phyloP scores from a whole-genome alignment of 1,284 basidiomycete species.

The Athelia psychrophila region DNA sequence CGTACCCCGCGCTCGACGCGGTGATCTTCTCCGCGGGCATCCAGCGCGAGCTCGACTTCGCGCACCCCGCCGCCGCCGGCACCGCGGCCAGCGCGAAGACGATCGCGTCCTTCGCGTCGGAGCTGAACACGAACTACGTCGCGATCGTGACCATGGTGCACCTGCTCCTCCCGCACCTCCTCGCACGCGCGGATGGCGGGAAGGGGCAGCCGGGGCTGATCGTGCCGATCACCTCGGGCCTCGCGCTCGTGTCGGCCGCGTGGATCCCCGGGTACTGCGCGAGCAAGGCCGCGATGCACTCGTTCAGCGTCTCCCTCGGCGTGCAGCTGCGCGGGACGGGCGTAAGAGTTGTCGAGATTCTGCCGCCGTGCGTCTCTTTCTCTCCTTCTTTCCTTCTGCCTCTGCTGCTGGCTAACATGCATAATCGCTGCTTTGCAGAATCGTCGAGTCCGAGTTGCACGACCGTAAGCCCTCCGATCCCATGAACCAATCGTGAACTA shows the following conservation, averaged over 20 bases:
- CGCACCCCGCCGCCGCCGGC: constrained; percentile 43
- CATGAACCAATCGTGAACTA: constrained; percentile 1
- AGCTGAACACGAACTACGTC: constrained; percentile 56
- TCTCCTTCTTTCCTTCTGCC: background rate
- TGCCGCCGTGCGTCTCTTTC: constrained; percentile 51
- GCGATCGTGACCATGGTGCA: constrained; percentile 49
- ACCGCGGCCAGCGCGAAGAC: background rate
- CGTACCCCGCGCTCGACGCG: constrained; percentile 43
- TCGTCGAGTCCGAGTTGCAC: constrained; percentile 66
- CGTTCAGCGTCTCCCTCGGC: constrained; percentile 46
- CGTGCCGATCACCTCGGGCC: constrained; percentile 49
- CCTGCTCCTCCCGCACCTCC: constrained; percentile 54
- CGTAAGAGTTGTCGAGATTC: constrained; percentile 55
- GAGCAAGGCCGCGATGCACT: constrained; percentile 60
- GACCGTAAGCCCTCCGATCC: constrained; percentile 39
- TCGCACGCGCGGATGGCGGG: constrained; percentile 43
- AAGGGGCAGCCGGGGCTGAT: constrained; percentile 44
- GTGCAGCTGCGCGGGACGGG: constrained; percentile 47
- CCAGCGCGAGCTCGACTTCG: constrained; percentile 50
- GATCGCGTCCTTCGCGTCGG: constrained; percentile 39
- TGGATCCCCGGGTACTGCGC: constrained; percentile 51
- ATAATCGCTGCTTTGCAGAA: constrained; percentile 25
- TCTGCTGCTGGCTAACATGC: background rate
- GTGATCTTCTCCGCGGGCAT: constrained; percentile 49
- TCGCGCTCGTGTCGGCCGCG: constrained; percentile 44